Base-by-base conservation (phyloP, 129 eudicot genomes). In the carrot (Daucus carota) region DNA sequence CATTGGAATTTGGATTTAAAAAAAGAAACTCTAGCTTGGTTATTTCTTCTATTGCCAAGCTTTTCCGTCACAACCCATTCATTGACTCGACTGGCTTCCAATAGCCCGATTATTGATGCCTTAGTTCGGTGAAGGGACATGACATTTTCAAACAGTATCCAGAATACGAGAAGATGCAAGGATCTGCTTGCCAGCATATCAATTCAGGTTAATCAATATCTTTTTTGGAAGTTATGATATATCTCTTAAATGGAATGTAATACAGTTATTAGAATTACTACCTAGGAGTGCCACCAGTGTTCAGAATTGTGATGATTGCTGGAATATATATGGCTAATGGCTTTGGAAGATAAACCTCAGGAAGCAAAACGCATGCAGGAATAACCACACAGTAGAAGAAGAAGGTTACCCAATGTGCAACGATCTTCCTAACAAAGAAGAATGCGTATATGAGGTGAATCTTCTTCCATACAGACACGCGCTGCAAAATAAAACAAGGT, bases 381-480 rank as follows among this genome's bases (percentile, higher is more conserved):
- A 92, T 85, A 1, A 92, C 80, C 9, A 92, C 71, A 63, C 96
- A 90, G 81, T 92, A 92, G 67, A 92, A 92, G 88, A 88, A 88
- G 70, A 92, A 92, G 42, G 98, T 90, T n/a, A 92, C 92, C 89
- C 87, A 85, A 47, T 92, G 96, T 65, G 98, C 96, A 26, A 90
- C 78, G 26, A 92, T 87, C 88, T 90, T 90, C 76, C 98, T 80
- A 52, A 92, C 98, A 28, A 92, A 88, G 87, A 92, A 92, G 86
- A 92, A 92, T 17, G 83, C 87, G 26, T 92, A 92, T 74, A 92
- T 84, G 72, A 92, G 89, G 38, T 92, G 90, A 70, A 84, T 74
- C 66, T 90, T 92, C 85, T 88, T 92, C 85, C 87, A 92, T 45
- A 86, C 17, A 31, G 96, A 83, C 72, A 92, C 97, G 50, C 88